Evolutionary conservation across 352 stramenopile genomes (phyloP).

Genomic region (Phytophthora sojae): DNA sequence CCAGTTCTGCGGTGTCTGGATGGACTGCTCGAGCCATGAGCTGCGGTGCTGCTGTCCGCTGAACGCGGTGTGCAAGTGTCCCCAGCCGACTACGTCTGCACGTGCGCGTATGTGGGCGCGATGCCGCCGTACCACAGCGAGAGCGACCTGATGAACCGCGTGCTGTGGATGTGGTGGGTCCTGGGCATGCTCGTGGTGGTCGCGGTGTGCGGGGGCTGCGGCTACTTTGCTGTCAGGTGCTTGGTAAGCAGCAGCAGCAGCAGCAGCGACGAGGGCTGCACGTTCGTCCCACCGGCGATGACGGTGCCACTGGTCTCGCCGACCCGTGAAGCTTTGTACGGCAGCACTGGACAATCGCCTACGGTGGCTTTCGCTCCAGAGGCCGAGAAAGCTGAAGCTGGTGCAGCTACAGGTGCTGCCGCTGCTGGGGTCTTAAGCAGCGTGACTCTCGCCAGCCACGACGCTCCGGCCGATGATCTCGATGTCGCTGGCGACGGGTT

Average conservation of each 20-base stretch:
- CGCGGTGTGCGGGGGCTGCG: background rate
- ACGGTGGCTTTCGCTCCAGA: background rate
- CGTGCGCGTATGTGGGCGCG: constrained; percentile 25
- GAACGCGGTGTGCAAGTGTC: constrained; percentile 34
- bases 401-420: background rate
- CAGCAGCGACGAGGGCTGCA: background rate
- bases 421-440: background rate
- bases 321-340: background rate
- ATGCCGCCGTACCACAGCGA: constrained; percentile 25
- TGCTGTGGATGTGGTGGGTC: constrained; percentile 30
- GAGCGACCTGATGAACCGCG: constrained; percentile 25
- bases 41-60: constrained; percentile 36
- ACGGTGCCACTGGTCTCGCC: background rate
- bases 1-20: constrained; percentile 32
- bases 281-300: background rate
- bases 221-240: constrained; percentile 14
- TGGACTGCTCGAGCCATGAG: constrained; percentile 23
- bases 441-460: background rate
- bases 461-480: background rate
- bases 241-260: background rate
- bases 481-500: constrained; percentile 13
- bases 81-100: constrained; percentile 29
- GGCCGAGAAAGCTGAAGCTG: background rate
- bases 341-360: background rate
- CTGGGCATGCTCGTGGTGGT: constrained; percentile 13